A percentile compares a stretch with the other conserved stretches of the same genome.
Conservation (phyloP, 306 rosid species). For the Rosa rugosa region DNA sequence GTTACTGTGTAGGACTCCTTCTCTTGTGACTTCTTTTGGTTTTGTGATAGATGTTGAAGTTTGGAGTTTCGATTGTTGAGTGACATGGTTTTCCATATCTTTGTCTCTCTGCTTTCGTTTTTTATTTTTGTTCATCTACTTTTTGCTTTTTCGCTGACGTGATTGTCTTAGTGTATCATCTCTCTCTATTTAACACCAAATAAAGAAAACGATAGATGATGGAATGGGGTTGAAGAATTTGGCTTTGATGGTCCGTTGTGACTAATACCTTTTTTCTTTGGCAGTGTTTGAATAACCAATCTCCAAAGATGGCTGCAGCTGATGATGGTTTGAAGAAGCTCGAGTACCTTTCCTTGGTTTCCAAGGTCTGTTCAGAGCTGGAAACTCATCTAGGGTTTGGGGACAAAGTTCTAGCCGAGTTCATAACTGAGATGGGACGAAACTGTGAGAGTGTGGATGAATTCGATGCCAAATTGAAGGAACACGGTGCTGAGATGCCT, state of each 20-base stretch:
- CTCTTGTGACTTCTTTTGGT: neutral
- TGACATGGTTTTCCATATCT: neutral
- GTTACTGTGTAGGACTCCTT: neutral
- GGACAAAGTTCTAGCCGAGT: slow-evolving; percentile 77
- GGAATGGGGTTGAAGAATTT: neutral
- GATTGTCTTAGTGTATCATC: neutral
- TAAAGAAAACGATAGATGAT: neutral
- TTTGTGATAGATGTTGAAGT: neutral
- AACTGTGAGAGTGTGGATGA: slow-evolving; percentile 55
- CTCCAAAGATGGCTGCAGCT: slow-evolving; percentile 35
- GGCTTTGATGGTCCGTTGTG: neutral
- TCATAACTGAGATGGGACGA: slow-evolving; percentile 69
- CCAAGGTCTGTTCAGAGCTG: slow-evolving; percentile 77
- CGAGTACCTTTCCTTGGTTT: slow-evolving; percentile 73
- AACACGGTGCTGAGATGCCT: slow-evolving; percentile 73
- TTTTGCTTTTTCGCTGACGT: neutral
- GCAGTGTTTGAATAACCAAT: neutral
- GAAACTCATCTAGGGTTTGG: slow-evolving; percentile 76
- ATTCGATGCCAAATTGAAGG: slow-evolving; percentile 65
- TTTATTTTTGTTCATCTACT: neutral
- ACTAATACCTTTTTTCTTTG: neutral
- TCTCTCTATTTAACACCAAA: neutral
- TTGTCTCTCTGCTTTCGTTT: neutral
- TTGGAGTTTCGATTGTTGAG: neutral
- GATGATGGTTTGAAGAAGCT: slow-evolving; percentile 70